These are phyloP conservation scores for Starmerella vaccinii DNA, from an alignment of 805 yeast species.

Conservation along the genomic window DNA sequence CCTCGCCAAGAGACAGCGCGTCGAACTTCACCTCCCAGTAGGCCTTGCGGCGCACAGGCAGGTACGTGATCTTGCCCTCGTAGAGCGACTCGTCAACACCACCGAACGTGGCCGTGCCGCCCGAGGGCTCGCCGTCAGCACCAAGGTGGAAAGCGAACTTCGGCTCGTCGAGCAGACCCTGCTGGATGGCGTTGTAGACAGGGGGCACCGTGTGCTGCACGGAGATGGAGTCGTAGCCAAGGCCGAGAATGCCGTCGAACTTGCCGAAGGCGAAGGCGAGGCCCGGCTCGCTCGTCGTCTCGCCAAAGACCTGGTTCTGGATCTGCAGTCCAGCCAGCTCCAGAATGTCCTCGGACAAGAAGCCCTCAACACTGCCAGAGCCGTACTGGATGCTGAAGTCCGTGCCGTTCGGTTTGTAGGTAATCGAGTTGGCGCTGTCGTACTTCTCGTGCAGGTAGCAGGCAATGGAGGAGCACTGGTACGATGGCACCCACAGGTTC, in stretches of 20 bases:
- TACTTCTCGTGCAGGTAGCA: conserved; percentile 90
- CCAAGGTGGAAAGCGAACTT: conserved; percentile 89
- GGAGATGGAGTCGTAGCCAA: conserved; percentile 85
- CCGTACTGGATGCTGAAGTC: conserved; percentile 83
- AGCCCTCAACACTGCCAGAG: conserved; percentile 87
- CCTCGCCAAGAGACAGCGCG: conserved; percentile 84
- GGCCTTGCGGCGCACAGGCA: conserved; percentile 98
- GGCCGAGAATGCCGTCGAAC: conserved; percentile 94
- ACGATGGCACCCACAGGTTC: conserved; percentile 91
- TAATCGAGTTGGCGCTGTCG: conserved; percentile 69
- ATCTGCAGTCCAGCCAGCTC: conserved; percentile 74
- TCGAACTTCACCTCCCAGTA: conserved; percentile 97
- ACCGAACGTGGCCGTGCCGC: conserved; percentile 94
- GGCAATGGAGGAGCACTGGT: conserved; percentile 84
- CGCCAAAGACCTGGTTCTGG: conserved; percentile 88
- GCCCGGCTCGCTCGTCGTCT: conserved; percentile 96
- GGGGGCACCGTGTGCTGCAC: conserved; percentile 90
- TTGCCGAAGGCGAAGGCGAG: conserved; percentile 97
- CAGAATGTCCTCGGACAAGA: conserved; percentile 74
- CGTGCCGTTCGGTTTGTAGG: conserved; percentile 80
- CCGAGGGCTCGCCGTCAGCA: conserved; percentile 54
- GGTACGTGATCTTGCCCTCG: conserved; percentile 80
- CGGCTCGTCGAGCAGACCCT: conserved; percentile 71
- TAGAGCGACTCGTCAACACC: conserved; percentile 73
- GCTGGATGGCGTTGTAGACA: conserved; percentile 72